Percentiles rank a stretch among this genome's conserved stretches.
Conservation (phyloP, 1,284 basidiomycete genomes). For the Pholiota adiposa region DNA sequence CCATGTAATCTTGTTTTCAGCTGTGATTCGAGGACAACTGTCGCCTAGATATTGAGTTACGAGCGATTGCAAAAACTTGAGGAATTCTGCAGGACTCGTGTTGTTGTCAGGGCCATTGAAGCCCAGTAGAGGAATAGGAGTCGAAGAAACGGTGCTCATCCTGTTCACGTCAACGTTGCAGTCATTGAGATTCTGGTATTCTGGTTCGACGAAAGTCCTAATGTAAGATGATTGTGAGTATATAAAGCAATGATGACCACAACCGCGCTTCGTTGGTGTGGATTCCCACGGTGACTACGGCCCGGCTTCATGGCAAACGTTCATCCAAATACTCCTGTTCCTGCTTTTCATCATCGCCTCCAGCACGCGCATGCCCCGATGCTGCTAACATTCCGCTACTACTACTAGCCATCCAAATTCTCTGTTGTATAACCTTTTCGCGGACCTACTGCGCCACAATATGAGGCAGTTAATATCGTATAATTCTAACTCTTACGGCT, state of each 20-base stretch:
- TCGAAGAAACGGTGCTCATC: slow-evolving; percentile 35
- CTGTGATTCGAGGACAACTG: slow-evolving; percentile 28
- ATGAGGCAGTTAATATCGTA: slow-evolving; percentile 1
- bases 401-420: not conserved
- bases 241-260: not conserved
- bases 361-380: not conserved
- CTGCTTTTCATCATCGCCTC: not conserved
- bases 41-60: slow-evolving; percentile 39
- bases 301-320: not conserved
- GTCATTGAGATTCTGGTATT: slow-evolving; percentile 13
- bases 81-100: slow-evolving; percentile 47
- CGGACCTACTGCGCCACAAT: not conserved
- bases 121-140: slow-evolving; percentile 41
- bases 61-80: slow-evolving; percentile 47
- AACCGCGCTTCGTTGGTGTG: not conserved
- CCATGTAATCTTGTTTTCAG: slow-evolving; percentile 38
- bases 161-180: slow-evolving; percentile 1
- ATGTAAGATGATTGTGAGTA: not conserved
- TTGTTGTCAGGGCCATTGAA: slow-evolving; percentile 43
- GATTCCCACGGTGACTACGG: not conserved
- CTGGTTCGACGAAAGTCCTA: not conserved
- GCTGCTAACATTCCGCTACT: not conserved
- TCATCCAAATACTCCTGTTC: not conserved
- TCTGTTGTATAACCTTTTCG: not conserved
- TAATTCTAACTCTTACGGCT: slow-evolving; percentile 17